Evolutionary conservation across 129 eudicot species (phyloP), one percentile per base, ranked within the genome.

Genomic region (Saposhnikovia divaricata): DNA sequence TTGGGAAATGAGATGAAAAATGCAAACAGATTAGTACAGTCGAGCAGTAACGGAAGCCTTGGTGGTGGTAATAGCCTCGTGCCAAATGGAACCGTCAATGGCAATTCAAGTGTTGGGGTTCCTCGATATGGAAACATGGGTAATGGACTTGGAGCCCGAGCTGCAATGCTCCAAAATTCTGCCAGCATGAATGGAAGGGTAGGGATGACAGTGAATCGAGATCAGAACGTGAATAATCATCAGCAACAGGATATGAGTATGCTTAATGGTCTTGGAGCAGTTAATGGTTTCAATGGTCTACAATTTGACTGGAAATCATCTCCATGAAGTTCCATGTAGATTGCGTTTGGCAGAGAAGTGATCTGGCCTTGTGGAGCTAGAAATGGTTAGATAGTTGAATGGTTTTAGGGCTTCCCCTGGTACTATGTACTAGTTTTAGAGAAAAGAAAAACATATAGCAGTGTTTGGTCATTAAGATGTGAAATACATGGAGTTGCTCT

Each of bases 301-400:
- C 99, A 90, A 13, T 95, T 90, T 84, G 96, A 95, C 85, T 95
- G 94, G 96, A 90, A 95, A 79, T 23, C 78, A 75, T 75, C 78
- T 81, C 94, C 97, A 0, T 92, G 84, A 81, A 75, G 72, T 68
- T 71, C 11, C 63, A 3, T 18, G 53, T 39, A 39, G 77, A 65
- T 55, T 76, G 76, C 34, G 42, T 61, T 66, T 79, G 47, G 84
- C 84, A 8, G 45, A 40, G 37, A 51, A 57, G 69, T 80, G 63
- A 76, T 61, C 75, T 43, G 68, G 78, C 80, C 43, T 61, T 40
- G 75, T 81, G 84, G 74, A 82, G 77, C 51, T 86, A 79, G 43
- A 59, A 72, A 53, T 11, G 63, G 69, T 25, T 46, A 74, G 48
- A 70, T 75, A 77, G 65, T 70, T 45, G 80, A 79, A 72, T 75